Conservation (phyloP, 768 basidiomycete species). For the Suillus decipiens region DNA sequence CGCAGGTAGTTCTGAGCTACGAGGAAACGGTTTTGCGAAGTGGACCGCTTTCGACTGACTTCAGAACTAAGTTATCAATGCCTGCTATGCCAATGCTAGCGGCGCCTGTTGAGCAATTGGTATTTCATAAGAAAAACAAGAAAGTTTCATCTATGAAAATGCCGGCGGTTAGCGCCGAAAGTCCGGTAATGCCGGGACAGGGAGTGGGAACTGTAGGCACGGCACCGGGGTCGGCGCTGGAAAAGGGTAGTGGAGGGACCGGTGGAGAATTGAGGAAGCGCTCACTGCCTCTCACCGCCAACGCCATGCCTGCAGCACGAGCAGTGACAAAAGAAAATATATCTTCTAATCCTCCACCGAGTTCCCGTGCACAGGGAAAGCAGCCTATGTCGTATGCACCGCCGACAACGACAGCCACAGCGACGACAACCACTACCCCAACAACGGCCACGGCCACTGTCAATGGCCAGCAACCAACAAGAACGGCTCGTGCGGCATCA, state of each 20-base stretch:
- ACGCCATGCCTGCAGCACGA: conserved; percentile 46
- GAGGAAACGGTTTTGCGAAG: conserved; percentile 32
- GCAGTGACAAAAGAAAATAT: conserved; percentile 41
- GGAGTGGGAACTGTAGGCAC: conserved; percentile 23
- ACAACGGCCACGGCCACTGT: conserved; percentile 31
- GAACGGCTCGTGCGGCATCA: conserved; percentile 51
- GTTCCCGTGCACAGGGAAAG: conserved; percentile 87
- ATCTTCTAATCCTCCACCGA: conserved; percentile 52
- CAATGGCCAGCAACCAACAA: conserved; percentile 35
- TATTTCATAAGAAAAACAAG: conserved; percentile 46
- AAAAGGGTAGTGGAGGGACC: conserved; percentile 33
- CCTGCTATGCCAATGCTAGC: conserved; percentile 17
- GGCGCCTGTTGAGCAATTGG: conserved; percentile 22
- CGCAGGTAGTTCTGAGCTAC: conserved; percentile 44
- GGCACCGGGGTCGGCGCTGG: conserved; percentile 36
- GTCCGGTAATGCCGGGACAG: conserved; percentile 13
- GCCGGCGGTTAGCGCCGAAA: conserved; percentile 25
- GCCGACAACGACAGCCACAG: conserved; percentile 15
- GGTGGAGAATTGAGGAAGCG: conserved; percentile 39
- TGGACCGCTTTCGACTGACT: conserved; percentile 16
- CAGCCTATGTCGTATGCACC: conserved; percentile 80
- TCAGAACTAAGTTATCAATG: conserved; percentile 31
- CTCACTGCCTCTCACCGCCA: conserved; percentile 38
- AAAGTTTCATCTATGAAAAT: conserved; percentile 32
- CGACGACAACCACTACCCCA: conserved; percentile 33